These are phyloP conservation scores for Pestalotiopsis fici DNA, from an alignment of 2,329 filamentous ascomycete species.

Conservation along the genomic window DNA sequence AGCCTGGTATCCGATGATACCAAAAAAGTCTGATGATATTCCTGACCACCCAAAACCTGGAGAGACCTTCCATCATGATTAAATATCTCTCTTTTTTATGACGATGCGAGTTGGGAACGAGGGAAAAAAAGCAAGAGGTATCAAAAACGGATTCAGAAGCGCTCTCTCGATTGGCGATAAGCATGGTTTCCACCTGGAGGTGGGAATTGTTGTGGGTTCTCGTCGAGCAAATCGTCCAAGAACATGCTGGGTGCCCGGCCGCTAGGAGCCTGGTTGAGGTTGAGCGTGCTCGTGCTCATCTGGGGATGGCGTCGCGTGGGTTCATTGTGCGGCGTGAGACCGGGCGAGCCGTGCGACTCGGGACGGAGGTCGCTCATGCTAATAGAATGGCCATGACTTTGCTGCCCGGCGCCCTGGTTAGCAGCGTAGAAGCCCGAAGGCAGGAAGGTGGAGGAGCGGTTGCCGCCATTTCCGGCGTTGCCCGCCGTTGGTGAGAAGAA, in stretches of 20 bases:
- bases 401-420: constrained; percentile 52
- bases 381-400: constrained; percentile 54
- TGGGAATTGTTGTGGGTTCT: constrained; percentile 59
- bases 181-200: constrained; percentile 30
- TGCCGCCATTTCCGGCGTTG: constrained; percentile 51
- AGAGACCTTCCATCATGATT: not conserved
- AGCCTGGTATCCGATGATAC: not conserved
- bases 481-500: constrained; percentile 96
- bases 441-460: constrained; percentile 77
- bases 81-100: not conserved
- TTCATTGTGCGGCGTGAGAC: constrained; percentile 40
- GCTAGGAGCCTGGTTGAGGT: constrained; percentile 64
- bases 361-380: constrained; percentile 63
- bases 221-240: constrained; percentile 85
- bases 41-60: not conserved
- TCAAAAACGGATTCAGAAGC: constrained; percentile 13
- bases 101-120: not conserved
- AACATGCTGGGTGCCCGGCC: constrained; percentile 84
- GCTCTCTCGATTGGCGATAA: constrained; percentile 24
- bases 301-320: constrained; percentile 37
- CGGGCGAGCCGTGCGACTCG: constrained; percentile 64
- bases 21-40: not conserved
- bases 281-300: constrained; percentile 65
- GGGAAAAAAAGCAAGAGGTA: not conserved
- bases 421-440: constrained; percentile 91